These are phyloP conservation scores for Aspergillus ochraceus DNA, from an alignment of 2,329 filamentous ascomycete genomes.

Conservation along the genomic window DNA sequence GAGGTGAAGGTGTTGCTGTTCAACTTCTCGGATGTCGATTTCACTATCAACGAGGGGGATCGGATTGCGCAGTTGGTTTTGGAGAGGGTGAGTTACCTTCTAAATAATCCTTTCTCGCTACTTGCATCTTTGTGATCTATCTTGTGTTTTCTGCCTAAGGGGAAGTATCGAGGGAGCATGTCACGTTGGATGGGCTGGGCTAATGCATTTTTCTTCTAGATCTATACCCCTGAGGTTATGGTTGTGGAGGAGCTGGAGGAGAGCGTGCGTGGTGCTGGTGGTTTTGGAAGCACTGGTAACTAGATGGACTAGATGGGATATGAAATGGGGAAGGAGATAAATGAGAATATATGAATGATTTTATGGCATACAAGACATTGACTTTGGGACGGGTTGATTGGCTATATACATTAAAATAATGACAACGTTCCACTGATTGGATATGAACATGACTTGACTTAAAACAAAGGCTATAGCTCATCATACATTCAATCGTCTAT, in stretches of 20 bases:
- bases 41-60: conserved; percentile 79
- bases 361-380: not conserved
- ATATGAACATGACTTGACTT: not conserved
- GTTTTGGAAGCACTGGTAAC: conserved; percentile 82
- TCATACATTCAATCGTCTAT: not conserved
- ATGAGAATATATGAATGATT: not conserved
- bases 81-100: conserved; percentile 69
- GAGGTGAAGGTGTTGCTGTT: conserved; percentile 93
- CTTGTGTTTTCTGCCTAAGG: no score
- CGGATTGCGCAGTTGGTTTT: conserved; percentile 90
- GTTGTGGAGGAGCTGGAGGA: conserved; percentile 86
- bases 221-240: conserved; percentile 88
- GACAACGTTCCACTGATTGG: not conserved
- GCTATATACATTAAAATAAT: not conserved
- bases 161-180: no score
- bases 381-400: not conserved
- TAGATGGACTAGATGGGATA: conserved; percentile 9
- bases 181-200: not conserved
- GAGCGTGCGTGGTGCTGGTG: conserved; percentile 85
- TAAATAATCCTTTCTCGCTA: no score
- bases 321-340: not conserved
- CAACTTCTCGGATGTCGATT: conserved; percentile 83
- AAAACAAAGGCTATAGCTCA: not conserved
- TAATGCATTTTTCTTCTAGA: conserved; percentile 45
- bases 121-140: no score